phyloP scores from a whole-genome alignment of 2,329 filamentous ascomycete species.

The Corinectria fuckeliana region DNA sequence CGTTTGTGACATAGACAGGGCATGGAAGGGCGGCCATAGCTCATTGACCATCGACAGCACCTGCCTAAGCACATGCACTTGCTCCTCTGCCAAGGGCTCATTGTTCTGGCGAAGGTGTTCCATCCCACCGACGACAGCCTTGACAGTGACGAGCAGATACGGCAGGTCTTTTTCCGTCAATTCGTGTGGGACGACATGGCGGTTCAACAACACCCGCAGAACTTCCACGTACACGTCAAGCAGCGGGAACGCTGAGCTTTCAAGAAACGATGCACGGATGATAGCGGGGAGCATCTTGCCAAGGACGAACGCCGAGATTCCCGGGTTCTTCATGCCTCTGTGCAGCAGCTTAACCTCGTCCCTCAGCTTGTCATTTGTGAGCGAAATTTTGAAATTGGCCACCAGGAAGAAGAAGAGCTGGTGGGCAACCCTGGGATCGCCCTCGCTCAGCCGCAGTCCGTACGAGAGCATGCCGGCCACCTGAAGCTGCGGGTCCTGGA shows the following conservation, averaged over 20 bases:
- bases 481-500: conserved; percentile 62
- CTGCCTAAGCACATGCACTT: conserved; percentile 40
- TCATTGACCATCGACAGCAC: conserved; percentile 39
- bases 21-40: conserved; percentile 41
- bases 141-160: conserved; percentile 43
- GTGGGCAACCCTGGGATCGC: conserved; percentile 53
- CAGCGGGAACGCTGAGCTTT: conserved; percentile 52
- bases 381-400: conserved; percentile 62
- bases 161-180: conserved; percentile 44
- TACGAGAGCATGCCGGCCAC: conserved; percentile 62
- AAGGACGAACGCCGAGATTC: conserved; percentile 56
- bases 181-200: conserved; percentile 45
- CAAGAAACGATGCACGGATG: conserved; percentile 46
- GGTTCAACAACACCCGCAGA: conserved; percentile 45
- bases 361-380: conserved; percentile 56
- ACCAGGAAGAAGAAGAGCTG: conserved; percentile 64
- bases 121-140: conserved; percentile 39
- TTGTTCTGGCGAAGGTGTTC: conserved; percentile 29
- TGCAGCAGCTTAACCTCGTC: conserved; percentile 55
- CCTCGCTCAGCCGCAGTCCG: conserved; percentile 60
- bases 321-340: conserved; percentile 54
- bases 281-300: conserved; percentile 62
- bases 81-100: conserved; percentile 27
- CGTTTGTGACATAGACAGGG: conserved; percentile 22
- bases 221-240: conserved; percentile 58